Percentiles rank a stretch among this genome's conserved stretches.
phyloP scores from a whole-genome alignment of 257 asterid species.

The Jaltomata sinuosa region DNA sequence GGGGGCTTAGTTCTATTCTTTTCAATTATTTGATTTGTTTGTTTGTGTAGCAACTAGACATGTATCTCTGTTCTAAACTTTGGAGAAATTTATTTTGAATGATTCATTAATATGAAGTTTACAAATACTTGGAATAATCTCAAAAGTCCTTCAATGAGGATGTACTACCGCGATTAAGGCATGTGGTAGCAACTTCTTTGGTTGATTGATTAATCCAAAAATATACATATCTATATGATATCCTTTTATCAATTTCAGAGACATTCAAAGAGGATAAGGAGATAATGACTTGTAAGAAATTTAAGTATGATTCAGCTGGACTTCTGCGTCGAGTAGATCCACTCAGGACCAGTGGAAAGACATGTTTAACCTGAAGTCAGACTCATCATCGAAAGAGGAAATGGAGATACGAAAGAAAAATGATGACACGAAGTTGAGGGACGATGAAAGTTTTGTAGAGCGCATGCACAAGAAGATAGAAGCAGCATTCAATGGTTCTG shows the following conservation, averaged over 20 bases:
- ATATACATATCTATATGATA: neutral
- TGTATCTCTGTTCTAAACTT: no score
- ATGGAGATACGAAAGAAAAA: neutral
- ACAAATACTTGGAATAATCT: neutral
- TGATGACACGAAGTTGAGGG: neutral
- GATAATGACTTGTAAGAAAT: neutral
- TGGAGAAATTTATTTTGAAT: no score
- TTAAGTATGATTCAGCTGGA: neutral
- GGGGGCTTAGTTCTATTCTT: neutral
- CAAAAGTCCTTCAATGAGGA: neutral
- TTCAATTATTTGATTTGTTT: neutral
- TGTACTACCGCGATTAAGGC: neutral
- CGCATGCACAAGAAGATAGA: neutral
- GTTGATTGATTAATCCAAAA: neutral
- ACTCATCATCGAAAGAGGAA: neutral
- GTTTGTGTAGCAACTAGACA: no score
- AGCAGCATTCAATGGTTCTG: neutral
- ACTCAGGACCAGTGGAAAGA: neutral
- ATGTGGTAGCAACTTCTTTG: neutral
- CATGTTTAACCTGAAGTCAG: neutral
- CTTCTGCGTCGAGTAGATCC: neutral
- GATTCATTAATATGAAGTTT: no score
- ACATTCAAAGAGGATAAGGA: neutral
- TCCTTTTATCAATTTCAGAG: neutral
- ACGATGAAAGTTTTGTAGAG: neutral